phyloP scores from a whole-genome alignment of 2,329 filamentous ascomycete species.

The Claviceps monticola region DNA sequence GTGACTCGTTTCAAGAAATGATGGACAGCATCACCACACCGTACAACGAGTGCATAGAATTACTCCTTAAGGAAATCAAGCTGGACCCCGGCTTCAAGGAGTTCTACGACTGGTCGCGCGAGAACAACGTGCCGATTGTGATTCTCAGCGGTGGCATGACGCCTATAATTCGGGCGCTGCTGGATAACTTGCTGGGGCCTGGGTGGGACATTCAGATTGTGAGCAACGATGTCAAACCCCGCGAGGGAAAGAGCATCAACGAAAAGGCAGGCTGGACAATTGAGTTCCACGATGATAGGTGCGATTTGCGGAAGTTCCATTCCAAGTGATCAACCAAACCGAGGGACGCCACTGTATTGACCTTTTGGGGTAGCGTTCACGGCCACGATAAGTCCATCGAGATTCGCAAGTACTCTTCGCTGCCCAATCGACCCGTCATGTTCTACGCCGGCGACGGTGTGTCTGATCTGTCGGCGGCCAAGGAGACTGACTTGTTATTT shows the following conservation, averaged over 20 bases:
- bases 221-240: slow-evolving; percentile 61
- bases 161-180: slow-evolving; percentile 73
- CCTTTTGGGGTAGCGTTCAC: slow-evolving; percentile 45
- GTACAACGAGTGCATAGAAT: slow-evolving; percentile 68
- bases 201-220: slow-evolving; percentile 79
- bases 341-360: neutral
- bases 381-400: slow-evolving; percentile 96
- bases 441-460: slow-evolving; percentile 95
- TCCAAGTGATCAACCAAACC: no score
- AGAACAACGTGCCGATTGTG: slow-evolving; percentile 80
- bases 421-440: slow-evolving; percentile 66
- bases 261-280: slow-evolving; percentile 79
- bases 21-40: slow-evolving; percentile 73
- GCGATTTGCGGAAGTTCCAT: neutral
- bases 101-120: slow-evolving; percentile 72
- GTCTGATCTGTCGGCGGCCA: slow-evolving; percentile 79
- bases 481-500: slow-evolving; percentile 86
- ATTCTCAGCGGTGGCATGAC: slow-evolving; percentile 88
- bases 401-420: slow-evolving; percentile 70
- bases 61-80: slow-evolving; percentile 68
- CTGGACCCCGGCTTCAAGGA: slow-evolving; percentile 79
- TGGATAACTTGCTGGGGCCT: slow-evolving; percentile 65
- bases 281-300: slow-evolving; percentile 75
- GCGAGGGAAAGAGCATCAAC: slow-evolving; percentile 57
- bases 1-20: slow-evolving; percentile 83